Percentiles rank a stretch among this genome's conserved stretches.
phyloP scores from a whole-genome alignment of 106 monocot genomes.

The Dendrobium officinale region DNA sequence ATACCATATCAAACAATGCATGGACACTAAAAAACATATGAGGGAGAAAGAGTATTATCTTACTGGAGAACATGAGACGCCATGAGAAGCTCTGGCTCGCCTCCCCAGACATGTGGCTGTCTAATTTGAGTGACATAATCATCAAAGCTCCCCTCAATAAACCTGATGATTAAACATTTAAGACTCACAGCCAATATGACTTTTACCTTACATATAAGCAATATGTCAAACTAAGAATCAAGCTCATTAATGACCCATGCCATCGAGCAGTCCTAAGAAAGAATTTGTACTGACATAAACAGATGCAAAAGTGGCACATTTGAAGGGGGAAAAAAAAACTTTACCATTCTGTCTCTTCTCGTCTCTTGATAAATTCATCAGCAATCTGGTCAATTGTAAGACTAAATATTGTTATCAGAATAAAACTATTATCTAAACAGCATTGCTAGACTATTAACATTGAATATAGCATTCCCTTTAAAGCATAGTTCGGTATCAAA shows the following conservation, averaged over 20 bases:
- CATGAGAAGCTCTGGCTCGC: constrained; percentile 93
- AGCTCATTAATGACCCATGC: background rate
- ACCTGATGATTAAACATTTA: constrained; percentile 39
- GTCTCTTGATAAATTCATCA: constrained; percentile 84
- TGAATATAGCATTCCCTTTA: background rate
- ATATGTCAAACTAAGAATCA: background rate
- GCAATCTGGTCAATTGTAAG: constrained; percentile 57
- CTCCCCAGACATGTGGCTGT: constrained; percentile 95
- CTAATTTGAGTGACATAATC: constrained; percentile 75
- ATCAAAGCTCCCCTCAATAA: constrained; percentile 94
- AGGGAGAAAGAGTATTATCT: constrained; percentile 4
- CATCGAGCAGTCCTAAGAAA: background rate
- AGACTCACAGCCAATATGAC: background rate
- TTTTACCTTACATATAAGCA: background rate
- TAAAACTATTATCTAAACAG: background rate
- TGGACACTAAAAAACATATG: background rate
- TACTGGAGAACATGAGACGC: constrained; percentile 94
- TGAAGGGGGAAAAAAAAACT: constrained; percentile 8
- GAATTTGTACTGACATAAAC: background rate
- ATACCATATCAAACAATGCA: background rate
- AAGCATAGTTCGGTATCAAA: background rate
- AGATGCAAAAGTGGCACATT: background rate
- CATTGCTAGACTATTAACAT: background rate
- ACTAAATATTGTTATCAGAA: background rate
- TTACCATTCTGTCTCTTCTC: constrained; percentile 90